These are phyloP conservation scores for Ophiosphaerella narmari DNA, from an alignment of 2,329 filamentous ascomycete species.

Conservation along the genomic window DNA sequence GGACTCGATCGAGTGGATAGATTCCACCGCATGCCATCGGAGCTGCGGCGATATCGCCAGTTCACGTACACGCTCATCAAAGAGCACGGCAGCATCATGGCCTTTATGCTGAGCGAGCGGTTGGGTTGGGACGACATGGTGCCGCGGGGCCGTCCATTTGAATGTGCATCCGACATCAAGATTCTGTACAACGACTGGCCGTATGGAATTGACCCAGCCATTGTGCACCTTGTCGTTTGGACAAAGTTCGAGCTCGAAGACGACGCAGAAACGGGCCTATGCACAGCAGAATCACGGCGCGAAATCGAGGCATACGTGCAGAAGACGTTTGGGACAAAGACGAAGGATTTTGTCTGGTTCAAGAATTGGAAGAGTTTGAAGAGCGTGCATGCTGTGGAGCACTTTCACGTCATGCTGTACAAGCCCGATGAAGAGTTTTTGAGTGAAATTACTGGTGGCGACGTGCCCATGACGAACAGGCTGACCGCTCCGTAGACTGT, in stretches of 20 bases:
- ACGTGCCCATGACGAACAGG: slow-evolving; percentile 63
- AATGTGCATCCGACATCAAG: slow-evolving; percentile 65
- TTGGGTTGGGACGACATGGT: slow-evolving; percentile 67
- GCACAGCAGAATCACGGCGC: slow-evolving; percentile 66
- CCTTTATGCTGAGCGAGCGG: slow-evolving; percentile 73
- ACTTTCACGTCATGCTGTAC: slow-evolving; percentile 93
- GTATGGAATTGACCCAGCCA: slow-evolving; percentile 77
- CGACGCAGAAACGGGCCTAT: slow-evolving; percentile 66
- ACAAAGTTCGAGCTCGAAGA: slow-evolving; percentile 83
- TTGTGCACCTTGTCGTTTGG: slow-evolving; percentile 90
- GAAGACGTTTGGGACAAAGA: slow-evolving; percentile 63
- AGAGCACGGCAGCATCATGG: slow-evolving; percentile 75
- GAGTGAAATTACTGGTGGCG: slow-evolving; percentile 70
- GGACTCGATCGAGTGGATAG: slow-evolving; percentile 70
- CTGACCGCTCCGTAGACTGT: not conserved
- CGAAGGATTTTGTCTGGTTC: slow-evolving; percentile 72
- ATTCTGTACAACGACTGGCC: slow-evolving; percentile 93
- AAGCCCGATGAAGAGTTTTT: slow-evolving; percentile 74
- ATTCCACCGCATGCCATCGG: slow-evolving; percentile 77
- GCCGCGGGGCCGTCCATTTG: slow-evolving; percentile 50
- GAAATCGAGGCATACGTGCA: slow-evolving; percentile 74
- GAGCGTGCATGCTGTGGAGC: slow-evolving; percentile 84
- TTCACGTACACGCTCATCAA: slow-evolving; percentile 68
- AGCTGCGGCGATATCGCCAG: slow-evolving; percentile 76
- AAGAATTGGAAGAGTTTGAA: slow-evolving; percentile 89